Conservation (phyloP, 2,329 filamentous ascomycete species). For the Trichoderma guizhouense region DNA sequence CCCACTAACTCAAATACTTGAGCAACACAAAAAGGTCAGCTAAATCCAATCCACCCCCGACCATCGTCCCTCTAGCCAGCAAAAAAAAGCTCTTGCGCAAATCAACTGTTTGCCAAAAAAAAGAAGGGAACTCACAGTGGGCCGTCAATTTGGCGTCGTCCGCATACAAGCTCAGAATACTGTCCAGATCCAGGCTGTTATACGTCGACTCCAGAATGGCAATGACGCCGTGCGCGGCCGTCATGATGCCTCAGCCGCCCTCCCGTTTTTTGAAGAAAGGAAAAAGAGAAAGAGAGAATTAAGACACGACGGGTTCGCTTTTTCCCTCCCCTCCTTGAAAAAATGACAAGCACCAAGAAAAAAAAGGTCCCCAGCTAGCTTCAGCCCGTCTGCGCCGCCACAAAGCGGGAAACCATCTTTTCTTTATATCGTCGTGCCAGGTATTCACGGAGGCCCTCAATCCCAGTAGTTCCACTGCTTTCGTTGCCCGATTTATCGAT, state of each 20-base stretch:
- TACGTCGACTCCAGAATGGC: constrained; percentile 11
- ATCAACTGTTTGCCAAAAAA: background rate
- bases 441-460: background rate
- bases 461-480: background rate
- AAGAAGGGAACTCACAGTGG: background rate
- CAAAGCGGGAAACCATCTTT: constrained; percentile 7
- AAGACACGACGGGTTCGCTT: background rate
- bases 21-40: background rate
- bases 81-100: background rate
- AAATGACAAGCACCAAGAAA: background rate
- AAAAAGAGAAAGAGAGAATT: background rate
- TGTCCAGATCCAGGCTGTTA: constrained; percentile 11
- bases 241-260: background rate
- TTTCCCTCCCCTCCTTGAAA: background rate
- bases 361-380: background rate
- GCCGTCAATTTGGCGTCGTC: constrained; percentile 11
- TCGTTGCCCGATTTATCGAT: background rate
- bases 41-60: background rate
- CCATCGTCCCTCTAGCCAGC: background rate
- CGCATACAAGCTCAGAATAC: constrained; percentile 4
- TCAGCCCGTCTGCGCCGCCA: background rate
- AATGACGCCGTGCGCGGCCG: constrained; percentile 3
- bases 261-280: background rate
- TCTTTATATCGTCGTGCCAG: background rate
- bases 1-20: background rate